These are phyloP conservation scores for Pugionium cornutum DNA, from an alignment of 345 rosid genomes.

Conservation along the genomic window DNA sequence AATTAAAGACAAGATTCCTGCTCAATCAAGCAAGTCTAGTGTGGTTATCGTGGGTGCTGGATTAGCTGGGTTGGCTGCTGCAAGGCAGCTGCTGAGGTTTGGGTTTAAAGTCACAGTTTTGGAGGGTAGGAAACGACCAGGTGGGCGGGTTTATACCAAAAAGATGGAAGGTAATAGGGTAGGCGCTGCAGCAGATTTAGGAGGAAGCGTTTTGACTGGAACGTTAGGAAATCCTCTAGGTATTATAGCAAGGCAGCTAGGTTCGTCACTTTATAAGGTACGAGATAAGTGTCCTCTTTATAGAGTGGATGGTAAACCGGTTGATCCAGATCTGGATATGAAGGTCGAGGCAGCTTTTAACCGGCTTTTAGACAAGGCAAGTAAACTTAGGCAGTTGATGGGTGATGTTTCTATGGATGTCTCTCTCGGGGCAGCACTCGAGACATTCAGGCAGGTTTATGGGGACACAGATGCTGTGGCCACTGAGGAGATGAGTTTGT, in stretches of 20 bases:
- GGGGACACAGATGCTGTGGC: slow-evolving; percentile 68
- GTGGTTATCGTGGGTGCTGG: slow-evolving; percentile 89
- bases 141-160: slow-evolving; percentile 94
- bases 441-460: slow-evolving; percentile 74
- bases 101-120: slow-evolving; percentile 88
- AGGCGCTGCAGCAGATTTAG: slow-evolving; percentile 88
- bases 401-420: slow-evolving; percentile 92
- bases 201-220: slow-evolving; percentile 96
- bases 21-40: slow-evolving; percentile 52
- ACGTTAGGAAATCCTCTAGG: slow-evolving; percentile 91
- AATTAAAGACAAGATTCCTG: slow-evolving; percentile 64
- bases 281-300: slow-evolving; percentile 95
- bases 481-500: slow-evolving; percentile 73
- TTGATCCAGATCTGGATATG: slow-evolving; percentile 70
- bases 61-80: slow-evolving; percentile 84
- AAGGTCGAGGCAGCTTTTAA: slow-evolving; percentile 88
- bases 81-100: slow-evolving; percentile 80
- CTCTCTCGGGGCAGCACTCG: slow-evolving; percentile 87
- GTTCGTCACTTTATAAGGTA: slow-evolving; percentile 71
- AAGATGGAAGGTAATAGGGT: slow-evolving; percentile 88
- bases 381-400: slow-evolving; percentile 90
- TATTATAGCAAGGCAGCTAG: slow-evolving; percentile 84
- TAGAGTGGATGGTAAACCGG: slow-evolving; percentile 73
- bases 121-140: slow-evolving; percentile 98
- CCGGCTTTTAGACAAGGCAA: slow-evolving; percentile 78